Conservation (phyloP, 2,329 filamentous ascomycete genomes). For the Didymella lethalis region DNA sequence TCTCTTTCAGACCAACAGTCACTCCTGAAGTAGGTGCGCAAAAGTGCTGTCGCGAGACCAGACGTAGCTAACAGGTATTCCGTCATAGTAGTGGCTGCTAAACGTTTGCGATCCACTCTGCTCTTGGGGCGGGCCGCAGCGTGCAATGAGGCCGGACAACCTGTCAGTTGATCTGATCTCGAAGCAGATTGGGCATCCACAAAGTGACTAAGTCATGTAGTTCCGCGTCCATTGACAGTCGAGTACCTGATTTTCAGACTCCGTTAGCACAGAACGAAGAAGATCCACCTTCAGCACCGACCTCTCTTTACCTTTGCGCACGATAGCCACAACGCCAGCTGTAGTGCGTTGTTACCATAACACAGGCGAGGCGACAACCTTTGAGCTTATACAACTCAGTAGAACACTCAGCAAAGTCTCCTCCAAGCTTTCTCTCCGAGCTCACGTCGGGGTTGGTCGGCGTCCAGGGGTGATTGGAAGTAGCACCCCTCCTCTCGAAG, state of each 20-base stretch:
- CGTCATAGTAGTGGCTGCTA: slow-evolving; percentile 20
- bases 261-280: slow-evolving; percentile 3
- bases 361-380: background rate
- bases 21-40: background rate
- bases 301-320: background rate
- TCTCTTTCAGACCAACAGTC: background rate
- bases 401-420: background rate
- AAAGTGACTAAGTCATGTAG: slow-evolving; percentile 15
- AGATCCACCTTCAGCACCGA: background rate
- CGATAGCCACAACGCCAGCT: background rate
- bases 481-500: background rate
- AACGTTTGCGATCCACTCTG: slow-evolving; percentile 19
- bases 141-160: slow-evolving; percentile 22
- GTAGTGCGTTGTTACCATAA: background rate
- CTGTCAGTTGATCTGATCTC: slow-evolving; percentile 11
- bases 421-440: background rate
- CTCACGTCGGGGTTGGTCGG: background rate
- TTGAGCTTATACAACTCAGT: background rate
- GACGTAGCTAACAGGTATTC: slow-evolving; percentile 6
- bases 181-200: slow-evolving; percentile 19
- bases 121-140: slow-evolving; percentile 16
- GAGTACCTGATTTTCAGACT: slow-evolving; percentile 3
- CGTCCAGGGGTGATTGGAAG: background rate
- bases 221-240: slow-evolving; percentile 6
- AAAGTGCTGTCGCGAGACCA: slow-evolving; percentile 1